phyloP scores from a whole-genome alignment of 257 asterid species.

The Solanum tacnaense region DNA sequence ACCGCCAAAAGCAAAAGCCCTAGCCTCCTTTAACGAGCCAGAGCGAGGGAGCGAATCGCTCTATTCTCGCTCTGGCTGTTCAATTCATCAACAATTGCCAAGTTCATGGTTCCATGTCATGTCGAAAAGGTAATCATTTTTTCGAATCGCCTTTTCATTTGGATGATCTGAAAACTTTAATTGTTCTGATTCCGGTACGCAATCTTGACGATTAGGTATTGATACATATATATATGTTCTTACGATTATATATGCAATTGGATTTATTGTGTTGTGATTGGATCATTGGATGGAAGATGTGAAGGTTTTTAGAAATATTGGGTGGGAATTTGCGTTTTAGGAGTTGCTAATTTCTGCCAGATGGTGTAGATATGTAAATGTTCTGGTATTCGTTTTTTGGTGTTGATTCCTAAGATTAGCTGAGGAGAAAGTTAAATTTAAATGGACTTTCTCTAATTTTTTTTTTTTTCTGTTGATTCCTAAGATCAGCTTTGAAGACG shows the following conservation, averaged over 20 bases:
- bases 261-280: neutral
- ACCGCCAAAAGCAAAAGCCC: neutral
- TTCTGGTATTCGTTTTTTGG: neutral
- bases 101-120: neutral
- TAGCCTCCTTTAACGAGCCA: neutral
- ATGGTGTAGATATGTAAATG: neutral
- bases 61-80: constrained; percentile 6
- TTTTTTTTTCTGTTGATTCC: neutral
- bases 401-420: neutral
- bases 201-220: neutral
- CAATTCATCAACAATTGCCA: neutral
- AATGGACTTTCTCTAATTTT: neutral
- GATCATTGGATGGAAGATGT: neutral
- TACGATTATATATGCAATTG: neutral
- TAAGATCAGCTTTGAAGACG: neutral
- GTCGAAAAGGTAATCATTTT: constrained; percentile 1
- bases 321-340: neutral
- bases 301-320: neutral
- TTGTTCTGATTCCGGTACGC: neutral
- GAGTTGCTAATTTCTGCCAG: neutral
- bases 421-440: neutral
- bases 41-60: neutral
- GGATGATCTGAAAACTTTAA: neutral
- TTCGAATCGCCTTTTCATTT: neutral
- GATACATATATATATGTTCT: neutral